Evolutionary conservation across 345 rosid genomes (phyloP), one percentile per base, ranked within the genome.

Genomic region (Citrus hindsii): DNA sequence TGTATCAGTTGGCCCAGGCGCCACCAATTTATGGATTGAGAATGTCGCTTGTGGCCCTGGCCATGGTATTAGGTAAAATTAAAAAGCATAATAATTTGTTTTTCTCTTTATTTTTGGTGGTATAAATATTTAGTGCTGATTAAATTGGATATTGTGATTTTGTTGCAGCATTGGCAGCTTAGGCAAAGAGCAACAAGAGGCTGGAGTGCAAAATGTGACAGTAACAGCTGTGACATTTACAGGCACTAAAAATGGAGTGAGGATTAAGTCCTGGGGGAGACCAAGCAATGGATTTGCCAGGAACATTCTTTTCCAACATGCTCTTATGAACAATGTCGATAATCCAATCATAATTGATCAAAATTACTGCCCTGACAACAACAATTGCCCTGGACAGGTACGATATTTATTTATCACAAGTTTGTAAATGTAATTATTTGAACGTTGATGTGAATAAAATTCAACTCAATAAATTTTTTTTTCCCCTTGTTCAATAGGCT

Each of bases 311-410:
- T 42, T 69, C 21, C 35, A 42, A 25, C 73, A 42, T 7, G 37
- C 73, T 33, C 5, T 62, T 46, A 78, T 85, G 84, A 77, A 5
- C 35, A 32, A 83, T 60, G 90, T 85, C 72, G 32, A 74, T 35
- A 87, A 87, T 76, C 90, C 88, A 0, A 80, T 89, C 69, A 69
- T 90, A 42, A 87, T 93, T 14, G 90, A 92, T 69, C 98, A 92
- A 70, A 84, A 90, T 38, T 89, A 92, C 71, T 93, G 97, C 78
- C 90, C 92, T 5, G 72, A 83, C 56, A 21, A 78, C 33, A 62
- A 82, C 9, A 81, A 80, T 12, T 92, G 97, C 76, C 87, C 92
- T 58, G 74, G 72, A 9, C 74, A 86, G 86, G 93, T 89, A 69
- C 9, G 7, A 63, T 62, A 4, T 64, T 24, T 24, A 59, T 59